Evolutionary conservation across 345 rosid genomes (phyloP).

Genomic region (Psidium guajava): DNA sequence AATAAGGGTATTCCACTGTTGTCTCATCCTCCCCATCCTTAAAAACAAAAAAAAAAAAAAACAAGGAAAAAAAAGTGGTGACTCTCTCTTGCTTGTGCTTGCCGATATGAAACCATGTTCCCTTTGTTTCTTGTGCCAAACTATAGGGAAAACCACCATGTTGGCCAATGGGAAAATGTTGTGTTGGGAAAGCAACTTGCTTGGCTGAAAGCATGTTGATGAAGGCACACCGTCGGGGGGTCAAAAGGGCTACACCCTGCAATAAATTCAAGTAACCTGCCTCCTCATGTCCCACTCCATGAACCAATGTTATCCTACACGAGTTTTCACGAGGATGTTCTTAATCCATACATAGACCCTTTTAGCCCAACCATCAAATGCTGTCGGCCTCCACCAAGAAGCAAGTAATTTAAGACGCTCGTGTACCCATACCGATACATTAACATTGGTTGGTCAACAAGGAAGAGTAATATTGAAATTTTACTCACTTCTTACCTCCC

Average conservation of each 20-base stretch:
- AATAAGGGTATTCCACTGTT: not conserved
- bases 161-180: not conserved
- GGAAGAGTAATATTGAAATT: not conserved
- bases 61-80: not conserved
- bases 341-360: not conserved
- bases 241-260: not conserved
- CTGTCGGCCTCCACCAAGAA: not conserved
- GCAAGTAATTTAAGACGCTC: not conserved
- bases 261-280: not conserved
- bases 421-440: not conserved
- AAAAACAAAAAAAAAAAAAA: not conserved
- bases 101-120: not conserved
- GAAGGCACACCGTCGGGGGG: not conserved
- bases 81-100: not conserved
- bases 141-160: not conserved
- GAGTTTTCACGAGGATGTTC: not conserved
- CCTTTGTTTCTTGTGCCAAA: not conserved
- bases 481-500: not conserved
- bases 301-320: not conserved
- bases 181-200: not conserved
- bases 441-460: not conserved
- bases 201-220: not conserved
- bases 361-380: not conserved
- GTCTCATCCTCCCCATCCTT: not conserved
- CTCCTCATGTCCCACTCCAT: not conserved